A percentile compares a stretch with the other conserved stretches of the same genome.
These are phyloP conservation scores for Chlorokybus atmophyticus DNA, from an alignment of 139 green algal species.

Conservation along the genomic window DNA sequence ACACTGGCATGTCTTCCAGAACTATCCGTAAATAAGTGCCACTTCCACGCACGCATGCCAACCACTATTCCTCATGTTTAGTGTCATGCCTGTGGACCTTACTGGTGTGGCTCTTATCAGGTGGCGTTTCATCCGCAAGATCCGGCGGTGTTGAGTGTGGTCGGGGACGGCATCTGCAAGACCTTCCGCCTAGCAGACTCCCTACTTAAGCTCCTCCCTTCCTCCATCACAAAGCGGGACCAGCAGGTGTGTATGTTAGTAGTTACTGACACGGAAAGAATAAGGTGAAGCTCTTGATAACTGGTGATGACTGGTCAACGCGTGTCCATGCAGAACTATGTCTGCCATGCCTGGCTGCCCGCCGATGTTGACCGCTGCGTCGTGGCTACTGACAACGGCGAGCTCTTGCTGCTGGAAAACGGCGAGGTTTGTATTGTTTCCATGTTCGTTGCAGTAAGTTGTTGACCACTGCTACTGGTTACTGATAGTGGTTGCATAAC, in stretches of 20 bases:
- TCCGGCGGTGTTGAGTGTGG: constrained; percentile 34
- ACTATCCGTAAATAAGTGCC: no score
- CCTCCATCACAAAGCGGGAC: constrained; percentile 43
- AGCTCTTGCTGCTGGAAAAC: constrained; percentile 56
- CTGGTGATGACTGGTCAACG: no score
- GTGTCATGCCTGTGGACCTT: no score
- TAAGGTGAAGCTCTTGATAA: no score
- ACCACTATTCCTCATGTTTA: no score
- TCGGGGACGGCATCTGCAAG: constrained; percentile 52
- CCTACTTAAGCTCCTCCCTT: constrained; percentile 36
- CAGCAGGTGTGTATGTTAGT: constrained; percentile 19
- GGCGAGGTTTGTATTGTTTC: constrained; percentile 6
- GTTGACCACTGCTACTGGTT: no score
- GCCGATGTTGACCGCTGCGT: constrained; percentile 38
- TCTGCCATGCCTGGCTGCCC: constrained; percentile 46
- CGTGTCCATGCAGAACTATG: constrained; percentile 28
- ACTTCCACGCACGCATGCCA: no score
- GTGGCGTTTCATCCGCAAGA: constrained; percentile 39
- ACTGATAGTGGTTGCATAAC: no score
- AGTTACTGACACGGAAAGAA: no score
- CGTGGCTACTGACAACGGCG: constrained; percentile 56
- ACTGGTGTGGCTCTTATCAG: no score
- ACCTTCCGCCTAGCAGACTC: constrained; percentile 32
- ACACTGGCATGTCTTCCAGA: no score
- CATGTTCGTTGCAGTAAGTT: no score